Base-by-base conservation (phyloP, 2,329 filamentous ascomycete genomes). In the Alternaria postmessia region DNA sequence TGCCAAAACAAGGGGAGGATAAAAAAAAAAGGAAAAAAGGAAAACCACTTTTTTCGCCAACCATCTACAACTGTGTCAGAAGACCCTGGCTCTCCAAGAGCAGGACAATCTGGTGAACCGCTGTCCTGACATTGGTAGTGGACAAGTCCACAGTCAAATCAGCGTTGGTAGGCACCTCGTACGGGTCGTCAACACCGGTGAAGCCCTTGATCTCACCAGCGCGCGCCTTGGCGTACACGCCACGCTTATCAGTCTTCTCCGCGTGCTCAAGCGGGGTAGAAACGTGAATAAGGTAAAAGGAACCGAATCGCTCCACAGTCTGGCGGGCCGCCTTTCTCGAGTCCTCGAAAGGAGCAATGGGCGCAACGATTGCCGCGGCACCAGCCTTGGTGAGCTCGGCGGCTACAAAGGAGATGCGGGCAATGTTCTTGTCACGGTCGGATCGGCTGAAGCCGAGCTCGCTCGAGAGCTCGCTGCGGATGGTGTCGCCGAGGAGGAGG, bases 111-210 rank as follows among this genome's bases (percentile, higher is more conserved):
- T 98, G 92, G 84, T 99, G 95, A 54, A 99, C 95, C 64, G 94
- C 94, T 61, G 91, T 95, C 75, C 95, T 87, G 48, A 98, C 94
- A 68, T 88, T 91, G 81, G 92, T 93, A 86, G 91, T 95, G 82
- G 91, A 89, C 57, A 90, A 79, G 80, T 98, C 91, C 39, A 98
- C 94, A 5, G 88, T 88, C 67, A 99, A 84, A 78, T 98, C 89
- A 32, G 94, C 87, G 82, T 94, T 93, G 68, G 81, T 74, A 9
- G 95, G 95, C 22, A 81, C 77, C 88, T 99, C 95, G 78, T 99
- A 99, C 49, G 95, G 94, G 83, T 98, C 94, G 78, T 98, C 94
- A 58, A 99, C 93, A 74, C 95, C 95, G 7, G 95, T 99, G 87
- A 99, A 99, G 66, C 94, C 94, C 88, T 94, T 95, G 81, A 99